A percentile compares a stretch with the other conserved stretches of the same genome.
Conservation (phyloP, 495 filamentous ascomycete species). For the Hypoxylon fragiforme region DNA sequence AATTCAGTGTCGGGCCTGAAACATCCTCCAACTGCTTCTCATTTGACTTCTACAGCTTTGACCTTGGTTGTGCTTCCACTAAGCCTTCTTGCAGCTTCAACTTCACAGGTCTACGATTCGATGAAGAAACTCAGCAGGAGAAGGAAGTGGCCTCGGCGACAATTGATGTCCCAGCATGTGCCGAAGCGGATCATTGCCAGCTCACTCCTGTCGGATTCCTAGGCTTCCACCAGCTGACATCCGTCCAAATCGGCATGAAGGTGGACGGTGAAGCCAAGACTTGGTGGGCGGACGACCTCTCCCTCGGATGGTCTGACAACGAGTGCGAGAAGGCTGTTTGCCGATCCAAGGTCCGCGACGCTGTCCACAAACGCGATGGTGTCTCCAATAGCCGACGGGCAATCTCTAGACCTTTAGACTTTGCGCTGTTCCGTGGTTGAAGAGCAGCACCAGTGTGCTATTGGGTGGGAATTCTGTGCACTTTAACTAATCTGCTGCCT, state of each 20-base stretch:
- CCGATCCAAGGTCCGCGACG: slow-evolving; percentile 42
- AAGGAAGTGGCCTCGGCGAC: slow-evolving; percentile 24
- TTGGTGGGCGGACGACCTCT: slow-evolving; percentile 52
- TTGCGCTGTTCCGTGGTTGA: slow-evolving; percentile 31
- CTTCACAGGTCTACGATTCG: slow-evolving; percentile 42
- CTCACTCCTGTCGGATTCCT: slow-evolving; percentile 40
- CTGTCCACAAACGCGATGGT: slow-evolving; percentile 26
- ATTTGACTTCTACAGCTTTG: slow-evolving; percentile 46
- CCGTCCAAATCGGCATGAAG: slow-evolving; percentile 41
- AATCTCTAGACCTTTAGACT: slow-evolving; percentile 17
- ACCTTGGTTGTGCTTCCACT: slow-evolving; percentile 46
- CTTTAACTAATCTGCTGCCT: slow-evolving; percentile 35
- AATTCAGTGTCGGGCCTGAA: slow-evolving; percentile 43
- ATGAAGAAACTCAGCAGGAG: slow-evolving; percentile 17
- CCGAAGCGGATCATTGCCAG: slow-evolving; percentile 33
- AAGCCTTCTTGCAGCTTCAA: slow-evolving; percentile 43
- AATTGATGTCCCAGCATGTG: slow-evolving; percentile 42
- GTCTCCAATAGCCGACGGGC: slow-evolving; percentile 12
- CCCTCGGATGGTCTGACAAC: slow-evolving; percentile 48
- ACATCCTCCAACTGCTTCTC: slow-evolving; percentile 43
- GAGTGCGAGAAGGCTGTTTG: slow-evolving; percentile 44
- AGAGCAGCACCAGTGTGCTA: slow-evolving; percentile 4
- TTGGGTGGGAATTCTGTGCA: slow-evolving; percentile 10
- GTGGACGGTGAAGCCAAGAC: slow-evolving; percentile 29
- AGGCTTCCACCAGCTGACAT: slow-evolving; percentile 44